phyloP scores from a whole-genome alignment of 352 stramenopile species.

The Pythium aristosporum region DNA sequence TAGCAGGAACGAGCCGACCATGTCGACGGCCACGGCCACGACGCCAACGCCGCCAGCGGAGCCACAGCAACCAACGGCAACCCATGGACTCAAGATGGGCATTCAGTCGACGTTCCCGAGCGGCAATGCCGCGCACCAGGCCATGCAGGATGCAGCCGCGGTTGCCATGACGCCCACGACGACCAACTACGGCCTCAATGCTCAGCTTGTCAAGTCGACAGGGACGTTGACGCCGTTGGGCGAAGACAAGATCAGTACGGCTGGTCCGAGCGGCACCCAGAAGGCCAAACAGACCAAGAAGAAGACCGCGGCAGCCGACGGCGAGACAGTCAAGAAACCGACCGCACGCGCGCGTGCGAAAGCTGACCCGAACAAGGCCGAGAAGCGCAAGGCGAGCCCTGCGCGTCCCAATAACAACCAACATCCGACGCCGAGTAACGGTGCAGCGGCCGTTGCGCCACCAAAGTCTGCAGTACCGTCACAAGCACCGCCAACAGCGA shows the following conservation, averaged over 20 bases:
- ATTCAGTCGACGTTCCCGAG: background rate
- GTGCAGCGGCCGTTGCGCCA: background rate
- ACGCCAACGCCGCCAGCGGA: background rate
- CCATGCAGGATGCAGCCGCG: constrained; percentile 8
- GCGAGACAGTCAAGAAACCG: constrained; percentile 31
- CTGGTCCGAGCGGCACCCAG: constrained; percentile 6
- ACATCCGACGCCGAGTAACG: background rate
- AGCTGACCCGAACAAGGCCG: constrained; percentile 19
- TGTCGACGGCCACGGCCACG: constrained; percentile 3
- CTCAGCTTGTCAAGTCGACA: constrained; percentile 13
- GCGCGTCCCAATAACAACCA: constrained; percentile 12
- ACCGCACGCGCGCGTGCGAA: constrained; percentile 32
- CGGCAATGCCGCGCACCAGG: background rate
- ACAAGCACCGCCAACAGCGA: background rate
- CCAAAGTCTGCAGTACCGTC: background rate
- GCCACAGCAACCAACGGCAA: background rate
- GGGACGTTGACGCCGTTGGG: constrained; percentile 30
- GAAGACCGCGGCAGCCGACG: constrained; percentile 21
- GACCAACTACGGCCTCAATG: constrained; percentile 22
- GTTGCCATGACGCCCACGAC: constrained; percentile 29
- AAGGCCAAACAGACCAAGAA: constrained; percentile 32
- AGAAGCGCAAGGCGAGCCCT: constrained; percentile 28
- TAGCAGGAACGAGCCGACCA: background rate
- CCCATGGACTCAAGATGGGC: constrained; percentile 5
- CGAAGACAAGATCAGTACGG: constrained; percentile 27